phyloP scores from a whole-genome alignment of 192 early-diverging fungal species.

The Linnemannia schmuckeri region DNA sequence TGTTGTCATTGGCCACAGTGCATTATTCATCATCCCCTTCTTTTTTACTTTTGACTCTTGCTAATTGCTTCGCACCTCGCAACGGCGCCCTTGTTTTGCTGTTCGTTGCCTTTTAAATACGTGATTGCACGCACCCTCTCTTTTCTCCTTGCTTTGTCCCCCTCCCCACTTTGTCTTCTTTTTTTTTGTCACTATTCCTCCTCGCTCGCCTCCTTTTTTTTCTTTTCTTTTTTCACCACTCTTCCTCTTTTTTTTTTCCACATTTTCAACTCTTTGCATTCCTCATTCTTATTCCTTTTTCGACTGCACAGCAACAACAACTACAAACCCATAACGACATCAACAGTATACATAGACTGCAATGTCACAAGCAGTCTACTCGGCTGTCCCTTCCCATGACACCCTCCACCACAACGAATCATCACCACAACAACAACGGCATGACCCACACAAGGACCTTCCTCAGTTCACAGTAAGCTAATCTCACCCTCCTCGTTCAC shows the following conservation, averaged over 20 bases:
- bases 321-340: background rate
- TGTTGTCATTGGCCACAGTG: background rate
- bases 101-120: background rate
- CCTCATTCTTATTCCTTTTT: background rate
- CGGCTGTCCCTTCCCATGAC: conserved; percentile 37
- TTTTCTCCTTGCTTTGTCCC: background rate
- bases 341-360: background rate
- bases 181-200: too few species aligned
- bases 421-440: background rate
- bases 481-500: background rate
- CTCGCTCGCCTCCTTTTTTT: background rate
- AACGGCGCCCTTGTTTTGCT: background rate
- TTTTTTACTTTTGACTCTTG: background rate
- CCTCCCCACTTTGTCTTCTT: background rate
- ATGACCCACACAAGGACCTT: conserved; percentile 20
- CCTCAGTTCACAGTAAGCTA: conserved; percentile 51
- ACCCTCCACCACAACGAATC: background rate
- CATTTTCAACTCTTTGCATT: background rate
- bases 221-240: background rate
- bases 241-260: conserved; percentile 6
- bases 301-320: background rate
- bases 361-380: conserved; percentile 30
- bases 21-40: background rate
- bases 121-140: background rate
- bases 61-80: background rate